Evolutionary conservation across 768 basidiomycete species (phyloP), one percentile per base, ranked within the genome.

Genomic region (Candolleomyces eurysporus): DNA sequence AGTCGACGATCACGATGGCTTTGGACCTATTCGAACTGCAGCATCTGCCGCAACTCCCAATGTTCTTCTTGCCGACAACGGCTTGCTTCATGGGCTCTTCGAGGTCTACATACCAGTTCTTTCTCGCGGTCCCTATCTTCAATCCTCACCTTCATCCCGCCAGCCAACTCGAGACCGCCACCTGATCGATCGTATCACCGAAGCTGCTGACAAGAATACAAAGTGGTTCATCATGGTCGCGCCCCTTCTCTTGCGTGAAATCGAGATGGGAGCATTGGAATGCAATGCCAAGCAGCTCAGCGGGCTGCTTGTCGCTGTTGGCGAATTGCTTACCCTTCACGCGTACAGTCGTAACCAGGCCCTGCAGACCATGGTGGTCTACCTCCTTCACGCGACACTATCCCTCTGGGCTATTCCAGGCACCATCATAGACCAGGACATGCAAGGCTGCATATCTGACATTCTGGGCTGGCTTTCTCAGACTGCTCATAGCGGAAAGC

Each of bases 381-480:
- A 82, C 19, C 79, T 92, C 50, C 73, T 97, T 21, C 80, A 83
- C 48, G 83, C 85, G 7, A 90, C 92, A 0, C 67, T 86, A 59
- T 74, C 82, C 59, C 66, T 86, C 3, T 97, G 88, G 90, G 76
- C 61, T 32, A 63, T 68, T 8, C 21, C 50, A 14, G 40, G 21
- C 14, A 14, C 32, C 14, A 21, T 40, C 14, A 82, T 80, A 2
- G 94, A 95, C 13, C 98, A 97, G 9, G 96, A 99, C 73, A 93
- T 92, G 0, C 89, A 92, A 71, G 81, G 86, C 48, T 97, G 98
- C 73, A 98, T 83, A 72, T 77, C 98, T 69, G 90, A 90, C 63
- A 91, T 96, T 5, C 78, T 80, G 1, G 96, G 98, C 0, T 57
- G 32, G 32, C 5, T 57, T 36, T 17, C 14, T 13, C 49, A 6